phyloP scores from a whole-genome alignment of 768 basidiomycete genomes.

The Boletus subparvulus region DNA sequence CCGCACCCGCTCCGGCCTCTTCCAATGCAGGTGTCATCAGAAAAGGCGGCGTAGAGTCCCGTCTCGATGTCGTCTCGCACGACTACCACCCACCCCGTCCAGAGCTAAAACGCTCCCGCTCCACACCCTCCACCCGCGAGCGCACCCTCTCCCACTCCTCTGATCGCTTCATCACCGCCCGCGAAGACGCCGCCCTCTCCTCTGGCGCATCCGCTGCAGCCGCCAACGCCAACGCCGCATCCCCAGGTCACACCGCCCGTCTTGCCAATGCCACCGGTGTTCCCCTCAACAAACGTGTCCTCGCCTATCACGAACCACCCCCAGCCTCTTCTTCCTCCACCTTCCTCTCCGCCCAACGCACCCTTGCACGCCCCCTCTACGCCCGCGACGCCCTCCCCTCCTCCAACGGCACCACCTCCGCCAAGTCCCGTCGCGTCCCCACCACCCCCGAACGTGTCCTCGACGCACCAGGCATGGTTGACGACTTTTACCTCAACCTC shows the following conservation, averaged over 20 bases:
- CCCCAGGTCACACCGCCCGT: slow-evolving; percentile 77
- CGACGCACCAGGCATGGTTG: slow-evolving; percentile 89
- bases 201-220: slow-evolving; percentile 48
- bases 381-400: slow-evolving; percentile 63
- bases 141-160: slow-evolving; percentile 38
- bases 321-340: slow-evolving; percentile 75
- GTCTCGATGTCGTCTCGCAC: slow-evolving; percentile 71
- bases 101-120: slow-evolving; percentile 70
- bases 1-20: slow-evolving; percentile 47
- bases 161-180: slow-evolving; percentile 73
- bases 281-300: slow-evolving; percentile 74
- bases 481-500: slow-evolving; percentile 97
- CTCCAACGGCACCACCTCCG: slow-evolving; percentile 61
- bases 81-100: slow-evolving; percentile 70
- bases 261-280: slow-evolving; percentile 75
- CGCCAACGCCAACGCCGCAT: slow-evolving; percentile 44
- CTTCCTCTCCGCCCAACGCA: slow-evolving; percentile 73
- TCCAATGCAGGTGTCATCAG: slow-evolving; percentile 74
- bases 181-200: slow-evolving; percentile 54
- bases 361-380: slow-evolving; percentile 73
- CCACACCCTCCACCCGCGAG: slow-evolving; percentile 58
- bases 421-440: slow-evolving; percentile 79
- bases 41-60: slow-evolving; percentile 74
- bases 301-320: slow-evolving; percentile 87
- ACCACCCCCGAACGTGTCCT: slow-evolving; percentile 90